These are phyloP conservation scores for Dactylellina haptotyla DNA, from an alignment of 2,329 filamentous ascomycete genomes.

Conservation along the genomic window DNA sequence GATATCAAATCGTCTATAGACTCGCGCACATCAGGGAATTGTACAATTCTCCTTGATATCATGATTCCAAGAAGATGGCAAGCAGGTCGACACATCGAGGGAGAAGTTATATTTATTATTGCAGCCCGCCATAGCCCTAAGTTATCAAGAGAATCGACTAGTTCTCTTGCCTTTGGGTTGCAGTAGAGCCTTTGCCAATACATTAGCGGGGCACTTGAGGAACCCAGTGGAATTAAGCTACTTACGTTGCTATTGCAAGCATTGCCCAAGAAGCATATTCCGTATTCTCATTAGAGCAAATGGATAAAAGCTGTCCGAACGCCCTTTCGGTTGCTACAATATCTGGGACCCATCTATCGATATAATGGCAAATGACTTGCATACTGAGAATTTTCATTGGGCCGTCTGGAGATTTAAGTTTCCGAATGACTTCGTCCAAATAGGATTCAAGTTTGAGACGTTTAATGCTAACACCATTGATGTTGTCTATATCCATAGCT, in stretches of 20 bases:
- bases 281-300: conserved; percentile 75
- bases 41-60: conserved; percentile 72
- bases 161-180: conserved; percentile 60
- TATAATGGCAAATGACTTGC: conserved; percentile 70
- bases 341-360: conserved; percentile 64
- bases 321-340: conserved; percentile 68
- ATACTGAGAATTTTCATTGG: conserved; percentile 66
- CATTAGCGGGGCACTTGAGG: conserved; percentile 26
- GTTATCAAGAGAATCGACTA: conserved; percentile 69
- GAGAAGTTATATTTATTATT: conserved; percentile 74
- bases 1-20: conserved; percentile 77
- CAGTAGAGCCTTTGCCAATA: conserved; percentile 65
- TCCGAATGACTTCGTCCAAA: conserved; percentile 64
- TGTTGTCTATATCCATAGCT: conserved; percentile 35
- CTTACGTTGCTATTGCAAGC: conserved; percentile 80
- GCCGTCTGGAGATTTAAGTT: conserved; percentile 64
- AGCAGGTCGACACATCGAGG: conserved; percentile 78
- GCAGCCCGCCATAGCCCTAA: conserved; percentile 79
- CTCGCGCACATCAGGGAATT: conserved; percentile 74
- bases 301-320: conserved; percentile 69
- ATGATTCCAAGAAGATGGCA: conserved; percentile 77
- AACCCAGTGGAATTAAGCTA: conserved; percentile 34
- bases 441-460: conserved; percentile 55
- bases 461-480: conserved; percentile 52
- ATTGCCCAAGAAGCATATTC: conserved; percentile 81